phyloP scores from a whole-genome alignment of 768 basidiomycete species.

The Serendipita vermifera region DNA sequence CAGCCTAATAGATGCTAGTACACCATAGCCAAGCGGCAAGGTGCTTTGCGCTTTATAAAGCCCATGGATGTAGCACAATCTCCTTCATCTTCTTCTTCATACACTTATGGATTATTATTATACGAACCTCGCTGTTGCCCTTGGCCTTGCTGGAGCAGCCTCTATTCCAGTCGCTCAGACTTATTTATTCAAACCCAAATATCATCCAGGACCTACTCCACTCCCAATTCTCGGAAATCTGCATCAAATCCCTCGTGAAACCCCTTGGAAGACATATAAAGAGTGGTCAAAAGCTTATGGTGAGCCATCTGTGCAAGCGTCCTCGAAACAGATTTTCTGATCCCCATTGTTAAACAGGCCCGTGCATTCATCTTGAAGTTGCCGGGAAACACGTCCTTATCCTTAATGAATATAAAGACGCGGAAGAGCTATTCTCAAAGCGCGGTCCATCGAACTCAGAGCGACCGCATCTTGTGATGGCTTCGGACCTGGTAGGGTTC shows the following conservation, averaged over 20 bases:
- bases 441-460: slow-evolving; percentile 32
- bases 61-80: too few relatives aligned
- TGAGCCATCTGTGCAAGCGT: slow-evolving; percentile 14
- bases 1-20: too few relatives aligned
- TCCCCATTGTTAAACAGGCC: background rate
- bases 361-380: slow-evolving; percentile 1
- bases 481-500: slow-evolving; percentile 13
- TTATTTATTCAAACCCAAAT: background rate
- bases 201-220: slow-evolving; percentile 37
- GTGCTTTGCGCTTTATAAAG: too few relatives aligned
- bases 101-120: too few relatives aligned
- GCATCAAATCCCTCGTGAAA: slow-evolving; percentile 29
- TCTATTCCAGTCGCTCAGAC: background rate
- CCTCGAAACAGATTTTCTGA: background rate
- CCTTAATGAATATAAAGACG: slow-evolving; percentile 26
- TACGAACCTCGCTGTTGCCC: too few relatives aligned
- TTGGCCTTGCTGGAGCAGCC: too few relatives aligned
- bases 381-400: slow-evolving; percentile 26
- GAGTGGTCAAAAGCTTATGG: slow-evolving; percentile 30
- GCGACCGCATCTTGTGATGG: slow-evolving; percentile 20
- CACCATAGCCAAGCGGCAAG: too few relatives aligned
- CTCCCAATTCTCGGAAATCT: slow-evolving; percentile 44
- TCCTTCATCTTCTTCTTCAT: too few relatives aligned
- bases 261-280: slow-evolving; percentile 31
- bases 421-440: slow-evolving; percentile 31